Conservation (phyloP, 306 rosid genomes). For the Phaseolus lunatus region DNA sequence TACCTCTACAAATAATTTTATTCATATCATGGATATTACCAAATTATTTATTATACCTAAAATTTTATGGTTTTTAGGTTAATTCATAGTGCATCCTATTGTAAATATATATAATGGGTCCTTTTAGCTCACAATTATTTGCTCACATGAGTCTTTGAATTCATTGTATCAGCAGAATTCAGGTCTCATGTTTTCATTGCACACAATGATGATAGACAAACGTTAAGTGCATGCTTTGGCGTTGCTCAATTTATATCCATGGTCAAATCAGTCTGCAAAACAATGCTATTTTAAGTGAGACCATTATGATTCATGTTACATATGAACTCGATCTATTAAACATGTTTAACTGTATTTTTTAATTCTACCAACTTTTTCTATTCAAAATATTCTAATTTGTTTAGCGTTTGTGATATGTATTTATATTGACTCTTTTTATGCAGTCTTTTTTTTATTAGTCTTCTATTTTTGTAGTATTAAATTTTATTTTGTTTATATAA, state of each 20-base stretch:
- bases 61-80: too few species aligned
- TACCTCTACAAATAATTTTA: neutral
- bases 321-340: neutral
- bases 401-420: too few species aligned
- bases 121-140: neutral
- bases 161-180: neutral
- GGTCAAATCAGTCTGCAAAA: neutral
- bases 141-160: slow-evolving; percentile 1
- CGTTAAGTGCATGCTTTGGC: neutral
- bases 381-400: too few species aligned
- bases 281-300: neutral
- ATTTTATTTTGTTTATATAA: too few species aligned
- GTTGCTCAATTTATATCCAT: neutral
- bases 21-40: too few species aligned
- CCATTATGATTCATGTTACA: neutral
- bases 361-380: neutral
- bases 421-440: too few species aligned
- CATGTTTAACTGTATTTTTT: neutral
- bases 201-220: neutral
- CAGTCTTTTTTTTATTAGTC: too few species aligned
- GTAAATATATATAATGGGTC: neutral
- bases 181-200: neutral
- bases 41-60: neutral
- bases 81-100: neutral
- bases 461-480: too few species aligned